Evolutionary conservation across 148 eudicot species (phyloP).

Genomic region (Rhododendron ferrugineum): DNA sequence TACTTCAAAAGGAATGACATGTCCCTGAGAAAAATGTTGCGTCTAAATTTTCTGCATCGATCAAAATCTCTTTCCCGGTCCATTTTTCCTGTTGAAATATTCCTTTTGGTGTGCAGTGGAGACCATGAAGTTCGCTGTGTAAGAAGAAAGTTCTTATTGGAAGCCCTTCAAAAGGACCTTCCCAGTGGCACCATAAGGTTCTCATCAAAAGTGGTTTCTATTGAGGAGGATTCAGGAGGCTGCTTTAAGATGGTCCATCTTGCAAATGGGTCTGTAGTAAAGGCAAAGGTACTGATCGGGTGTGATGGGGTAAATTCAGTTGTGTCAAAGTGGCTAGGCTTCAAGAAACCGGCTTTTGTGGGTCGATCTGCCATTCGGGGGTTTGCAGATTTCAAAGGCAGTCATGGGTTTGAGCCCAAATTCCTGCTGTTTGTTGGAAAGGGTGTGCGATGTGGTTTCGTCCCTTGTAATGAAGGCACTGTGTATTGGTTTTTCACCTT

Average conservation of each 20-base stretch:
- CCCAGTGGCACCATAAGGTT: conserved; percentile 48
- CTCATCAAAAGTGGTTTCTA: conserved; percentile 53
- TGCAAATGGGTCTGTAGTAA: conserved; percentile 42
- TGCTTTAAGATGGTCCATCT: conserved; percentile 44
- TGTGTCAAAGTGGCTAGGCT: conserved; percentile 48
- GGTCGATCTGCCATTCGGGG: conserved; percentile 45
- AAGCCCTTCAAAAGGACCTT: conserved; percentile 49
- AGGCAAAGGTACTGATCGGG: conserved; percentile 56
- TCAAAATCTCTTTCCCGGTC: neutral
- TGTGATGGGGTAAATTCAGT: conserved; percentile 61
- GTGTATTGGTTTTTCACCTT: conserved; percentile 58
- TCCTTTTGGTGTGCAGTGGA: conserved; percentile 22
- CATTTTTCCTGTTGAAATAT: neutral
- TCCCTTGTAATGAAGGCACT: conserved; percentile 35
- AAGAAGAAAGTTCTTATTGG: conserved; percentile 37
- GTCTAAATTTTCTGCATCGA: neutral
- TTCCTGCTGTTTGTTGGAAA: conserved; percentile 33
- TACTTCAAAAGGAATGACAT: neutral
- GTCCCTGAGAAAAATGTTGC: neutral
- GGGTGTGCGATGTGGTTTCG: conserved; percentile 41
- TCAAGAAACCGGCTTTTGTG: conserved; percentile 32
- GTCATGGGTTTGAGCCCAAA: conserved; percentile 46
- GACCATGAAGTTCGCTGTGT: conserved; percentile 47
- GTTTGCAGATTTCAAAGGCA: conserved; percentile 24
- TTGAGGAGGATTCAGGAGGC: conserved; percentile 28